A percentile compares a stretch with the other conserved stretches of the same genome.
Conservation (phyloP, 2,329 filamentous ascomycete species). For the Nothopassalora personata region DNA sequence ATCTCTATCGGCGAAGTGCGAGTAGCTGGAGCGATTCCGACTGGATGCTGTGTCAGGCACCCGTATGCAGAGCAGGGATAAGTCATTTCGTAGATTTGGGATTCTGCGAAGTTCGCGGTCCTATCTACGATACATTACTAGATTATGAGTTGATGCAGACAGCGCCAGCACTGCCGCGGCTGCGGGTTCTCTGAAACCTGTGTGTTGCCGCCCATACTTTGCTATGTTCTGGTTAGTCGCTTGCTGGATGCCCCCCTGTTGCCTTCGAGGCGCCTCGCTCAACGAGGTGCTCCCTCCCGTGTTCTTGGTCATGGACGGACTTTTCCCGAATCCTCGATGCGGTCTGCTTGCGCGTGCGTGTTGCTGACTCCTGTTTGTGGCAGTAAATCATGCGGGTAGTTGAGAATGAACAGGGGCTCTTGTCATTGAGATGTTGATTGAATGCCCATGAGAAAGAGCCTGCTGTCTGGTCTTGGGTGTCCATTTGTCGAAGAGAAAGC, state of each 20-base stretch:
- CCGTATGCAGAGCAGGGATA: neutral
- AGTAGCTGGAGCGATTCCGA: neutral
- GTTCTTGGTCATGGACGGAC: neutral
- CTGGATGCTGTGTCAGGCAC: neutral
- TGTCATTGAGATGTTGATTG: constrained; percentile 2
- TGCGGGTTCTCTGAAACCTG: neutral
- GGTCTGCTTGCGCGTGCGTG: neutral
- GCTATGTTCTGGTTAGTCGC: neutral
- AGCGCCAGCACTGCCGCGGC: constrained; percentile 13
- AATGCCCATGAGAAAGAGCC: constrained; percentile 16
- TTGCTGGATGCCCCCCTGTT: neutral
- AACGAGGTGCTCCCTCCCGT: neutral
- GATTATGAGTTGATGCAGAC: constrained; percentile 9
- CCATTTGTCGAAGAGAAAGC: constrained; percentile 15
- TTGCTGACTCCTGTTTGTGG: neutral
- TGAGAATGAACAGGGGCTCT: neutral
- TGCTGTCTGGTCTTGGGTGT: constrained; percentile 17
- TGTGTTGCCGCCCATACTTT: neutral
- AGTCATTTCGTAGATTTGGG: neutral
- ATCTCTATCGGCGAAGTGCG: neutral
- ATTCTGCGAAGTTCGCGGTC: neutral
- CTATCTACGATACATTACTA: constrained; percentile 8
- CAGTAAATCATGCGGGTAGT: too few relatives aligned
- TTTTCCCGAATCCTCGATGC: neutral
- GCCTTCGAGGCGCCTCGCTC: neutral